Percentiles rank a stretch among this genome's conserved stretches.
These are phyloP conservation scores for Pichia sp. DNA, from an alignment of 1,139 yeast species.

Conservation along the genomic window DNA sequence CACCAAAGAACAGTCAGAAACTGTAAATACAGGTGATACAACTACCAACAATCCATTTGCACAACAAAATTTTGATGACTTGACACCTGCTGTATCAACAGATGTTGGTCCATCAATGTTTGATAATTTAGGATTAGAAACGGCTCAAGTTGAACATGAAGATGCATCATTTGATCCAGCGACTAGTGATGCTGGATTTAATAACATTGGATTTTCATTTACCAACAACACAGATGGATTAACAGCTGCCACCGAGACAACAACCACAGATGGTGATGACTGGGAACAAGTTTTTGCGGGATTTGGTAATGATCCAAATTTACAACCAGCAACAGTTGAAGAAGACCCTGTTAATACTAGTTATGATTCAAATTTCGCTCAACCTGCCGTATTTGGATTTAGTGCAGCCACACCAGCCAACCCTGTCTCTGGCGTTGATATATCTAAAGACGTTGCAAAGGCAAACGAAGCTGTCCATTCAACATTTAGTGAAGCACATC, in stretches of 20 bases:
- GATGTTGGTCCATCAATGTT: conserved; percentile 29
- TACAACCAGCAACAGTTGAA: conserved; percentile 16
- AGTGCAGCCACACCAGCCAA: background rate
- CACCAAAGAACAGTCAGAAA: conserved; percentile 5
- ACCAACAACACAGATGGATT: conserved; percentile 12
- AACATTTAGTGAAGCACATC: conserved; percentile 24
- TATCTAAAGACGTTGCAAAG: conserved; percentile 1
- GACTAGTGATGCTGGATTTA: conserved; percentile 22
- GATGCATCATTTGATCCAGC: conserved; percentile 32
- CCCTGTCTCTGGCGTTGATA: background rate
- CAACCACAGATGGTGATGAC: conserved; percentile 49
- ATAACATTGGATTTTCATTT: conserved; percentile 25
- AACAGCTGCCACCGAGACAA: conserved; percentile 17
- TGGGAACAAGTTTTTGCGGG: conserved; percentile 96
- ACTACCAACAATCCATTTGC: conserved; percentile 23
- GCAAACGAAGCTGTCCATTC: conserved; percentile 6
- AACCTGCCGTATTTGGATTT: conserved; percentile 10
- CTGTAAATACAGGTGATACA: background rate
- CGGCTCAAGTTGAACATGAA: conserved; percentile 42
- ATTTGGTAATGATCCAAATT: conserved; percentile 53
- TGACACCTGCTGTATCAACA: conserved; percentile 15
- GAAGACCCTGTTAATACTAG: conserved; percentile 5
- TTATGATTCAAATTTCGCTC: conserved; percentile 8
- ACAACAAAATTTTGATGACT: background rate
- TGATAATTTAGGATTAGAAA: conserved; percentile 49